Conservation (phyloP, 352 stramenopile genomes). For the Elongisporangium prolatum region DNA sequence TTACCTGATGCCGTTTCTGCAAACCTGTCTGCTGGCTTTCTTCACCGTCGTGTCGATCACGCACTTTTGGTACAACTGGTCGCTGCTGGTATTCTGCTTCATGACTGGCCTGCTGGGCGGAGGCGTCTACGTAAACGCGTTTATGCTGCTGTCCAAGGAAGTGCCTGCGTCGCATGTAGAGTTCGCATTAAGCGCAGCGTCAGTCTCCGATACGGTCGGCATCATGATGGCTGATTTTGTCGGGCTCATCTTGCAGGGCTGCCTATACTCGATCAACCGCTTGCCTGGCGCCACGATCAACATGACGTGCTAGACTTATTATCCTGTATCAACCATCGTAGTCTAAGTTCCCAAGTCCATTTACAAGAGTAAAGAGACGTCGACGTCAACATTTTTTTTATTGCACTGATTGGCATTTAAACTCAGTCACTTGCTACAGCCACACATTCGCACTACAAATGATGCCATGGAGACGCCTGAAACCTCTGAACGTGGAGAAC, state of each 20-base stretch:
- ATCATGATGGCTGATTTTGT: conserved; percentile 88
- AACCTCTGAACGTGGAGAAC: background rate
- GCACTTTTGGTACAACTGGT: conserved; percentile 87
- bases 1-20: conserved; percentile 87
- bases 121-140: conserved; percentile 91
- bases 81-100: conserved; percentile 78
- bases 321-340: too few species aligned
- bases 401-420: background rate
- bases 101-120: conserved; percentile 86
- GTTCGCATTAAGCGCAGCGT: conserved; percentile 85
- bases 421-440: background rate
- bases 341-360: too few species aligned
- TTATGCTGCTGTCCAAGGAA: conserved; percentile 84
- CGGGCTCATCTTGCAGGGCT: conserved; percentile 89
- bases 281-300: conserved; percentile 58
- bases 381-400: too few species aligned
- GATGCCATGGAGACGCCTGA: background rate
- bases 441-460: background rate
- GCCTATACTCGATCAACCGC: conserved; percentile 85
- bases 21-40: conserved; percentile 82
- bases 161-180: conserved; percentile 67
- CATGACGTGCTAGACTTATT: conserved; percentile 49
- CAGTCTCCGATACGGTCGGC: conserved; percentile 86
- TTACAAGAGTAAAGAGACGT: too few species aligned
- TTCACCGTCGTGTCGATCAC: conserved; percentile 80